Evolutionary conservation across 108 stramenopile species (phyloP).

Genomic region (Chaetoceros muelleri): DNA sequence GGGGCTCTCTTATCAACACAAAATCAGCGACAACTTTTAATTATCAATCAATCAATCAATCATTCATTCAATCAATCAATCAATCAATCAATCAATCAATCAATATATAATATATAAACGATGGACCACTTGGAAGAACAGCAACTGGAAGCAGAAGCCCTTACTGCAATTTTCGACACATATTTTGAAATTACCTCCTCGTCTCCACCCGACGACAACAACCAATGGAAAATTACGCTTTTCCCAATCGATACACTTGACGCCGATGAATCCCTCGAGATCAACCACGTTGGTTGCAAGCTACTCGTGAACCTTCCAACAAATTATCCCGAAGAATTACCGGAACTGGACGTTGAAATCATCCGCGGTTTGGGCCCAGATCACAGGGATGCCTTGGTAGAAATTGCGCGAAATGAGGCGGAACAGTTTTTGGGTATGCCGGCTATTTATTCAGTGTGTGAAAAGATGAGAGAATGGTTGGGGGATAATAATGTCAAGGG

Average conservation of each 20-base stretch:
- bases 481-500: constrained; percentile 80
- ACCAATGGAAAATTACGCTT: constrained; percentile 64
- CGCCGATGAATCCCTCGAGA: constrained; percentile 30
- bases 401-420: constrained; percentile 60
- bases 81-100: too few species aligned
- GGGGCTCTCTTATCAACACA: too few species aligned
- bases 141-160: constrained; percentile 84
- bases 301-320: constrained; percentile 47
- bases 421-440: constrained; percentile 66
- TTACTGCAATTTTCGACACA: constrained; percentile 70
- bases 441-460: constrained; percentile 68
- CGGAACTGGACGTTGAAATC: constrained; percentile 53
- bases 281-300: constrained; percentile 73
- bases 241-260: constrained; percentile 50
- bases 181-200: constrained; percentile 37
- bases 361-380: constrained; percentile 61
- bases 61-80: too few species aligned
- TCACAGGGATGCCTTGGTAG: constrained; percentile 38
- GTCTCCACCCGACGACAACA: constrained; percentile 9
- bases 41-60: too few species aligned
- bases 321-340: constrained; percentile 53
- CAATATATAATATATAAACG: constrained; percentile 17
- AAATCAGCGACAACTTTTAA: too few species aligned
- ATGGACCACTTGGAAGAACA: constrained; percentile 74
- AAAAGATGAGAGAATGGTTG: constrained; percentile 71